These are phyloP conservation scores for Penicillium pancosmium DNA, from an alignment of 495 filamentous ascomycete genomes.

Conservation along the genomic window DNA sequence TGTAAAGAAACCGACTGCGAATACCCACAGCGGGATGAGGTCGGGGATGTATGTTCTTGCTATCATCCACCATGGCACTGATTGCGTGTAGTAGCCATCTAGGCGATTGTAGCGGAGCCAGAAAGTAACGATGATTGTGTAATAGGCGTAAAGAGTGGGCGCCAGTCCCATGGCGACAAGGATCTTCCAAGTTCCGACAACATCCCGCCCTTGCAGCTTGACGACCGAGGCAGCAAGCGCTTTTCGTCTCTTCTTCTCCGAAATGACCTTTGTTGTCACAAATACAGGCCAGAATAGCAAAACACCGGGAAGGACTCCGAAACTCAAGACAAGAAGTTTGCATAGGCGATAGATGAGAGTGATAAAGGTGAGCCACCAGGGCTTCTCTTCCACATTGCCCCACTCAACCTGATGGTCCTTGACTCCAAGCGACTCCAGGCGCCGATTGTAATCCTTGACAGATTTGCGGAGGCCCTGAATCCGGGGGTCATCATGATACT, in stretches of 20 bases:
- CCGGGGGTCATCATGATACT: slow-evolving; percentile 85
- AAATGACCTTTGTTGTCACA: slow-evolving; percentile 84
- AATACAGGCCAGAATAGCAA: slow-evolving; percentile 91
- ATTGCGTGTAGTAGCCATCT: slow-evolving; percentile 57
- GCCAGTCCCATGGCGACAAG: slow-evolving; percentile 89
- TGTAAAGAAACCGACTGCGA: slow-evolving; percentile 66
- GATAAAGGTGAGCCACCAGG: slow-evolving; percentile 68
- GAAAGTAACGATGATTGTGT: slow-evolving; percentile 69
- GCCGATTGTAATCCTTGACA: slow-evolving; percentile 83
- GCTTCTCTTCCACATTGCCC: slow-evolving; percentile 63
- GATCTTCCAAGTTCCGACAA: slow-evolving; percentile 97
- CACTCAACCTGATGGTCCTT: slow-evolving; percentile 96
- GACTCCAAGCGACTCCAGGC: slow-evolving; percentile 79
- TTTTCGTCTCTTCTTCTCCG: slow-evolving; percentile 79
- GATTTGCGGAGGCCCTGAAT: slow-evolving; percentile 76
- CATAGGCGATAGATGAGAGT: slow-evolving; percentile 76
- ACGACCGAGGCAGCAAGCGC: slow-evolving; percentile 90
- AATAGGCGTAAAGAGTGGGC: slow-evolving; percentile 80
- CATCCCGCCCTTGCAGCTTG: slow-evolving; percentile 89
- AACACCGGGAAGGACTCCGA: slow-evolving; percentile 85
- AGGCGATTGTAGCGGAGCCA: slow-evolving; percentile 79
- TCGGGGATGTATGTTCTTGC: slow-evolving; percentile 60
- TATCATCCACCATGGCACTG: slow-evolving; percentile 34
- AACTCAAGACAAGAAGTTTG: slow-evolving; percentile 73
- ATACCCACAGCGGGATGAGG: slow-evolving; percentile 69